Percentiles rank a stretch among this genome's conserved stretches.
These are phyloP conservation scores for Leucosporidium scottii DNA, from an alignment of 768 basidiomycete species.

Conservation along the genomic window DNA sequence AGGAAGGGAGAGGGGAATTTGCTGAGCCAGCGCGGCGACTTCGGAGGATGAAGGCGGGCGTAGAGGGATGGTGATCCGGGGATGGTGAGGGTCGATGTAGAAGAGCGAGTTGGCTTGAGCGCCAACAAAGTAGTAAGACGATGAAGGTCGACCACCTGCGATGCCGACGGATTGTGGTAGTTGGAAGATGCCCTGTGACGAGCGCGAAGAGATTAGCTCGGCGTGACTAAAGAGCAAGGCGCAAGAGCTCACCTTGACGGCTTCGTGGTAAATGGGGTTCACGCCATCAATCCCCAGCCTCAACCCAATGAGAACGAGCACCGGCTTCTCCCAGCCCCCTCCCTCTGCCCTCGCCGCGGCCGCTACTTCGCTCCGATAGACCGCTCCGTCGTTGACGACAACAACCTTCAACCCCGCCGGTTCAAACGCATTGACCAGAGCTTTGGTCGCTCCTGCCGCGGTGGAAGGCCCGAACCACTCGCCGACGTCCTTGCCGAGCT, in stretches of 20 bases:
- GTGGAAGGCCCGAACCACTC: conserved; percentile 98
- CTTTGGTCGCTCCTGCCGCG: conserved; percentile 93
- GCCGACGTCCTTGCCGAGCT: conserved; percentile 88
- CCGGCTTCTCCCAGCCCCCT: conserved; percentile 66
- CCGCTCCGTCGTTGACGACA: conserved; percentile 69
- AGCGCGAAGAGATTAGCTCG: not conserved
- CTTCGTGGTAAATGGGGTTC: conserved; percentile 88
- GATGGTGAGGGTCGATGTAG: conserved; percentile 47
- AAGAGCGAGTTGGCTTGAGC: conserved; percentile 74
- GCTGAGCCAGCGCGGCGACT: conserved; percentile 1
- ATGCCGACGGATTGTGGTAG: conserved; percentile 96
- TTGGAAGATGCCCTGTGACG: conserved; percentile 65
- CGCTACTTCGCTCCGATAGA: conserved; percentile 81
- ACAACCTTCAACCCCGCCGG: conserved; percentile 73
- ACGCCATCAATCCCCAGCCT: conserved; percentile 86
- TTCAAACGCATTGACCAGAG: conserved; percentile 69
- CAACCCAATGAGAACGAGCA: conserved; percentile 77
- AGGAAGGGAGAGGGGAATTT: conserved; percentile 1
- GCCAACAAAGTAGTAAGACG: conserved; percentile 96
- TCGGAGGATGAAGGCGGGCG: conserved; percentile 18
- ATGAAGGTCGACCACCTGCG: conserved; percentile 91
- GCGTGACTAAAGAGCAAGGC: not conserved
- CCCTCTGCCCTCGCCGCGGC: conserved; percentile 48
- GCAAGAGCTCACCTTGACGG: conserved; percentile 55
- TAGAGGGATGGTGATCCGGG: conserved; percentile 73